These are phyloP conservation scores for Talaromyces albobiverticillius DNA, from an alignment of 2,329 filamentous ascomycete species.

Conservation along the genomic window DNA sequence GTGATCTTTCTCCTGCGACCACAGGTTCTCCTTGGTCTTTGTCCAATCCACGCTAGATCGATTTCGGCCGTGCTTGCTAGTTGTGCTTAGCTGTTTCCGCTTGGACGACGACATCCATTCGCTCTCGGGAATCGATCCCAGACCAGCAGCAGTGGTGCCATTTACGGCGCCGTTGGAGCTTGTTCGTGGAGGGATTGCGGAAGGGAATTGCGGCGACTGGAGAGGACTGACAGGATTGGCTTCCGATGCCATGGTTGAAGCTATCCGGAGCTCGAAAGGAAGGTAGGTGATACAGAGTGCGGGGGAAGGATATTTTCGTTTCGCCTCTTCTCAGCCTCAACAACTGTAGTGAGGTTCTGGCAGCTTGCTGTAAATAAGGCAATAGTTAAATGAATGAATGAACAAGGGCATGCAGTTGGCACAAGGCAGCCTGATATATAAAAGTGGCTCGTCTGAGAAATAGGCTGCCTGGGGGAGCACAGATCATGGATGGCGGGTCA, in stretches of 20 bases:
- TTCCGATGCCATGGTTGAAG: too few species aligned
- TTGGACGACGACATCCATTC: conserved; percentile 56
- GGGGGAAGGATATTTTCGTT: too few species aligned
- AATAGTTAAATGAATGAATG: too few species aligned
- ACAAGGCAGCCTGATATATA: too few species aligned
- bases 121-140: conserved; percentile 58
- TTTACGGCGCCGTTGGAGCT: conserved; percentile 60
- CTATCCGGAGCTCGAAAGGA: too few species aligned
- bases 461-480: background rate
- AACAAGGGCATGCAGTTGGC: background rate
- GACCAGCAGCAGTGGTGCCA: conserved; percentile 33
- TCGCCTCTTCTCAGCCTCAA: too few species aligned
- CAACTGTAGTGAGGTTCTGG: too few species aligned
- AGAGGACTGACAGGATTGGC: background rate
- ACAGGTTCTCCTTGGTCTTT: conserved; percentile 36
- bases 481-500: background rate
- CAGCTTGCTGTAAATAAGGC: background rate
- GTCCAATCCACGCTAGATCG: conserved; percentile 38
- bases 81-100: conserved; percentile 24
- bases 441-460: too few species aligned
- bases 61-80: conserved; percentile 30
- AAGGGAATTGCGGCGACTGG: conserved; percentile 52
- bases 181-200: conserved; percentile 69
- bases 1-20: conserved; percentile 39
- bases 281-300: too few species aligned